Conservation (phyloP, 2,329 filamentous ascomycete genomes). For the Claviceps monticola region DNA sequence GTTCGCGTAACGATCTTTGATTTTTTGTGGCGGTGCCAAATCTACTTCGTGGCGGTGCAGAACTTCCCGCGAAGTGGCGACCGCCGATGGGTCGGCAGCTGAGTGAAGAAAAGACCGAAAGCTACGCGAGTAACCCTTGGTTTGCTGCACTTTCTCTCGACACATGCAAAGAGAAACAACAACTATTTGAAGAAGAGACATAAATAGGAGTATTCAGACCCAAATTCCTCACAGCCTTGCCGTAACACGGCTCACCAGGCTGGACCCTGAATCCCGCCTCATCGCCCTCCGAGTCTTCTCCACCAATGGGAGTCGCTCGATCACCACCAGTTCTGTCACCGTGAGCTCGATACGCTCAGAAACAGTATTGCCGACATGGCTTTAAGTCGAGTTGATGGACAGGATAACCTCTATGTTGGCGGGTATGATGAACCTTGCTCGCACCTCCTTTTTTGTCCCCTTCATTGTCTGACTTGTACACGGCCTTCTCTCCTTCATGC, state of each 20-base stretch:
- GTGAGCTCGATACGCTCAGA: slow-evolving; percentile 1
- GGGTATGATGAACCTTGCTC: slow-evolving; percentile 17
- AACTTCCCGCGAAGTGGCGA: neutral
- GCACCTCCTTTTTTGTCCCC: neutral
- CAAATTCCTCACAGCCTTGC: no score
- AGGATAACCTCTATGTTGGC: slow-evolving; percentile 26
- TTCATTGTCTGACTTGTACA: no score
- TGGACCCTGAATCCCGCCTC: neutral
- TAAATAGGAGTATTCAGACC: no score
- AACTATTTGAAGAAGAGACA: no score
- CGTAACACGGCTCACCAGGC: neutral
- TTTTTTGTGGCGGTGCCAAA: neutral
- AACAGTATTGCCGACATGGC: slow-evolving; percentile 24
- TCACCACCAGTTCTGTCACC: slow-evolving; percentile 4
- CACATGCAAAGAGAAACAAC: no score
- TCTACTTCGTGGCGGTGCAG: neutral
- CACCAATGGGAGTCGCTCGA: slow-evolving; percentile 7
- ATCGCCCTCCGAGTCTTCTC: neutral
- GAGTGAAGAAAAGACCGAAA: no score
- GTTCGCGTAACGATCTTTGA: neutral
- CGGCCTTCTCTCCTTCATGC: no score
- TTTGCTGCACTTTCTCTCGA: no score
- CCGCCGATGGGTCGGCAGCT: neutral
- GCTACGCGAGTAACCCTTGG: no score
- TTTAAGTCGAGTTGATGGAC: slow-evolving; percentile 26